A percentile compares a stretch with the other conserved stretches of the same genome.
These are phyloP conservation scores for Zoysia matrella DNA, from an alignment of 202 grass and related monocot species.

Conservation along the genomic window DNA sequence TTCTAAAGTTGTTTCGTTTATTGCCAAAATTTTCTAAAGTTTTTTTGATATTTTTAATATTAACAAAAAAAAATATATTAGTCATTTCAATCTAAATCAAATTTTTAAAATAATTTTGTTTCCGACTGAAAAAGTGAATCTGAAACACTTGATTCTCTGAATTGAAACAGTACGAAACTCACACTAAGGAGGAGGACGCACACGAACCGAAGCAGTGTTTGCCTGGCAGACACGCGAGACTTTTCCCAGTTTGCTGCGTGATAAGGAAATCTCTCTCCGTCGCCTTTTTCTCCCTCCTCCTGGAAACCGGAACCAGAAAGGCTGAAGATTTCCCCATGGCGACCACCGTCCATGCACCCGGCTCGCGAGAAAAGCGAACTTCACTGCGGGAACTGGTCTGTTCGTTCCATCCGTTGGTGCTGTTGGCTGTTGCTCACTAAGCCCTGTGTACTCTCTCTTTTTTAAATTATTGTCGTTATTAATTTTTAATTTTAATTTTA, in stretches of 20 bases:
- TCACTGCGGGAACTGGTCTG: constrained; percentile 33
- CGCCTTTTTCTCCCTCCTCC: constrained; percentile 27
- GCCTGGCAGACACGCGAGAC: constrained; percentile 6
- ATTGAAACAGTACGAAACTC: too few relatives aligned
- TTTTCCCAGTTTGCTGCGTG: constrained; percentile 49
- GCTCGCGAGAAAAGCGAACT: neutral
- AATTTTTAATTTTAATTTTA: too few relatives aligned
- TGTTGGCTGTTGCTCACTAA: neutral
- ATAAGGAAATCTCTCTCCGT: constrained; percentile 40
- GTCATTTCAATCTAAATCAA: too few relatives aligned
- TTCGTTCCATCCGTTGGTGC: constrained; percentile 35
- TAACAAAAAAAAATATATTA: too few relatives aligned
- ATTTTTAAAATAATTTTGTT: too few relatives aligned
- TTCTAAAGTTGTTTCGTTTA: too few relatives aligned
- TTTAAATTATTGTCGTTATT: too few relatives aligned
- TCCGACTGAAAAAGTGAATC: too few relatives aligned
- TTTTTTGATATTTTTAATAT: too few relatives aligned
- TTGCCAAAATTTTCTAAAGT: too few relatives aligned
- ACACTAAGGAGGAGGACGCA: constrained; percentile 12
- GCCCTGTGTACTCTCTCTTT: too few relatives aligned
- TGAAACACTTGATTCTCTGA: too few relatives aligned
- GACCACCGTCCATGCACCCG: constrained; percentile 11
- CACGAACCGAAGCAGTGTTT: constrained; percentile 37
- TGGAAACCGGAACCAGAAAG: constrained; percentile 56
- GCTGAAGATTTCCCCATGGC: constrained; percentile 28